phyloP scores from a whole-genome alignment of 192 early-diverging fungal genomes.

The Mortierella antarctica region DNA sequence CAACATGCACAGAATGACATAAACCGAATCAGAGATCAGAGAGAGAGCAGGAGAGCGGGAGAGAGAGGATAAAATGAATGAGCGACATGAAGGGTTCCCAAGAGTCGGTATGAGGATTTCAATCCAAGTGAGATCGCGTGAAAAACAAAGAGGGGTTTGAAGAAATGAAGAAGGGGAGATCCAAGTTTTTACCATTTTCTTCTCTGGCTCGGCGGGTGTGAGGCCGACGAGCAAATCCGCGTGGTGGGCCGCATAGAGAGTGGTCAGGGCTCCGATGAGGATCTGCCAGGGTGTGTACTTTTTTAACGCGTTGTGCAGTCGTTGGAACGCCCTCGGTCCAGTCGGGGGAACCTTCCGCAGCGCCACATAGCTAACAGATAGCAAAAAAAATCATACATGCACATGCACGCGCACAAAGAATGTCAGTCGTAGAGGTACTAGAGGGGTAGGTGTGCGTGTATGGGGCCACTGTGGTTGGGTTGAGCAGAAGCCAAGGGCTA shows the following conservation, averaged over 20 bases:
- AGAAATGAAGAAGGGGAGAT: neutral
- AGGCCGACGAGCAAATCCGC: conserved; percentile 41
- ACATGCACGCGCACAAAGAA: no score
- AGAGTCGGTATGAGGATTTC: no score
- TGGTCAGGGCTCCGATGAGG: conserved; percentile 42
- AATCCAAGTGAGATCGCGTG: conserved; percentile 1
- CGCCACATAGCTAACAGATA: conserved; percentile 26
- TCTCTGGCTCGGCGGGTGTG: conserved; percentile 41
- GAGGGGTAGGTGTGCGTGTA: no score
- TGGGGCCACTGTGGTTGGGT: neutral
- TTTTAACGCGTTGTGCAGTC: conserved; percentile 25
- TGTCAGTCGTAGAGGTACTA: no score
- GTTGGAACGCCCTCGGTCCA: conserved; percentile 33
- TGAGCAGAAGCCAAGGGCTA: neutral
- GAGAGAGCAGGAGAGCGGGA: neutral
- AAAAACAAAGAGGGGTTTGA: neutral
- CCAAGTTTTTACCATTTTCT: conserved; percentile 32
- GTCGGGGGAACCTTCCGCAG: conserved; percentile 26
- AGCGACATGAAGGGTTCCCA: no score
- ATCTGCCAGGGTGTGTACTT: conserved; percentile 42
- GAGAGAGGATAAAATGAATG: no score
- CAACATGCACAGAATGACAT: neutral
- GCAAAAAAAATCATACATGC: neutral
- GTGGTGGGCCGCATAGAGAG: conserved; percentile 43
- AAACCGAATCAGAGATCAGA: neutral